Evolutionary conservation across 31 red algal genomes (phyloP).

Genomic region (Odonthalia washingtoniensis): DNA sequence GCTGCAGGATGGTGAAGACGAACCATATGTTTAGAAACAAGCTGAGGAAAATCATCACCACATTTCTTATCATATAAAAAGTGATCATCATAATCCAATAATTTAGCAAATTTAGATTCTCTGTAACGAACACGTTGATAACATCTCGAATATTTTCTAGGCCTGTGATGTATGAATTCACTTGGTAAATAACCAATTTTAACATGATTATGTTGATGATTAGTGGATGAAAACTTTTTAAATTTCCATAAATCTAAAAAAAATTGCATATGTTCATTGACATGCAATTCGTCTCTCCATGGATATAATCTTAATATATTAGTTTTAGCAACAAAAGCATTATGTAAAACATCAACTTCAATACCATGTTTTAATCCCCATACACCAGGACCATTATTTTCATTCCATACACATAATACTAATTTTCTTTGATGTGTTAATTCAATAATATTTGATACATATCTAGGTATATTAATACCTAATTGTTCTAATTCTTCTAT

Average conservation of each 20-base stretch:
- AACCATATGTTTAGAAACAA: constrained; percentile 52
- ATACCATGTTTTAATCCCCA: constrained; percentile 56
- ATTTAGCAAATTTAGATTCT: constrained; percentile 55
- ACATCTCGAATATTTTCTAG: constrained; percentile 61
- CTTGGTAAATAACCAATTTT: constrained; percentile 66
- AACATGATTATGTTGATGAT: constrained; percentile 30
- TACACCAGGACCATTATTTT: constrained; percentile 66
- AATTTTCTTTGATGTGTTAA: too few species aligned
- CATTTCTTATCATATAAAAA: constrained; percentile 62
- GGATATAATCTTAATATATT: constrained; percentile 50
- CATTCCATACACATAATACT: constrained; percentile 73
- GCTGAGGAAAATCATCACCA: constrained; percentile 43
- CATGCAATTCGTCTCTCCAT: constrained; percentile 66
- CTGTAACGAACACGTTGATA: constrained; percentile 60
- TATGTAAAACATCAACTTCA: constrained; percentile 68
- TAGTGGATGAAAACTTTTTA: too few species aligned
- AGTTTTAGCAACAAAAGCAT: constrained; percentile 53
- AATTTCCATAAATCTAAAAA: constrained; percentile 71
- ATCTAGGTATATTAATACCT: constrained; percentile 64
- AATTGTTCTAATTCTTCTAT: constrained; percentile 65
- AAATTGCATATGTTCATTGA: constrained; percentile 79
- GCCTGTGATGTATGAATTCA: constrained; percentile 71
- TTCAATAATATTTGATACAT: constrained; percentile 48
- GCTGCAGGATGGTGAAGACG: too few species aligned
- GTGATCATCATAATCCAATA: constrained; percentile 55